Base-by-base conservation (phyloP, 805 yeast species). In the Kuraishia ogatae region DNA sequence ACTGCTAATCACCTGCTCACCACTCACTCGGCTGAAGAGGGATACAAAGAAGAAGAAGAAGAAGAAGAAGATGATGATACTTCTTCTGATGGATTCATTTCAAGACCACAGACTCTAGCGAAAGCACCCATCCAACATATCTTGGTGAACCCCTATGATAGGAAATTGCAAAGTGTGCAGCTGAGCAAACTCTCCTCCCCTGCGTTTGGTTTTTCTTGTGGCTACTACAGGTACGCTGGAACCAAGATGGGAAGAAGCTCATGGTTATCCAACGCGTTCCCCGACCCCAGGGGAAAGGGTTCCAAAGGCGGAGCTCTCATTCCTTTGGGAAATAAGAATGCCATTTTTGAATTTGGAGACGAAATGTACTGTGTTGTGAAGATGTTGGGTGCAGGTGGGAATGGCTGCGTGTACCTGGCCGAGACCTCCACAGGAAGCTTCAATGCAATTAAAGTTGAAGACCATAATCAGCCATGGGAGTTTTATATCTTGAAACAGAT, bases 371-470 rank as follows among this genome's bases (percentile, higher is more conserved):
- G 81, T 56, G 66, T 85, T 54, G 73, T 77, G 26, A 71, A 73
- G 51, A 80, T 82, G 61, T 69, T 91, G 13, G 97, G 97, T 0
- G 79, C 78, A 62, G 96, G 96, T n/a, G 94, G 92, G 0, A 85
- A 75, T 70, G 96, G 92, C 0, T 76, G 81, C 1, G 96, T 89
- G 0, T 89, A 82, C 64, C 70, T 89, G 22, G 84, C 87, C 1
- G 92, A 87, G 64, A 72, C 77, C 13, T 69, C 74, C 3, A 76
- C 80, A 57, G 89, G 88, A 1, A 64, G 68, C 0, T 62, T 79
- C 39, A 78, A 75, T 53, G 96, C 97, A 0, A 68, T 91, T 53
- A 91, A 91, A 64, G 79, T 86, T 15, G 90, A 87, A 63, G 50
- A 39, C 22, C 89, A 93, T 0, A 71, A 88, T 0, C 78, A 81